These are phyloP conservation scores for Clohesyomyces aquaticus DNA, from an alignment of 495 filamentous ascomycete genomes.

Conservation along the genomic window DNA sequence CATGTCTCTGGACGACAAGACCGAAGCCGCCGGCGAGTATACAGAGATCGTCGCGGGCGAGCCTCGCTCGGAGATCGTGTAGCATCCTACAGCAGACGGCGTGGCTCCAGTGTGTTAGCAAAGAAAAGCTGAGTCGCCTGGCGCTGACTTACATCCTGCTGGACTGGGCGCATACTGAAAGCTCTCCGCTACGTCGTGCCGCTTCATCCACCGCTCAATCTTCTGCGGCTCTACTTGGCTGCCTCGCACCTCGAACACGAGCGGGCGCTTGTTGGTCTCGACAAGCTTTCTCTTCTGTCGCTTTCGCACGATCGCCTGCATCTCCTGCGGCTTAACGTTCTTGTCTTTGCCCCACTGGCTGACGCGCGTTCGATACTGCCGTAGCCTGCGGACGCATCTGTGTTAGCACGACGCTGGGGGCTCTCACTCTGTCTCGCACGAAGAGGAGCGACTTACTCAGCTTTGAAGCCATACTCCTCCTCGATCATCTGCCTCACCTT, in stretches of 20 bases:
- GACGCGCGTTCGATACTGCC: slow-evolving; percentile 41
- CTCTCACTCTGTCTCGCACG: neutral
- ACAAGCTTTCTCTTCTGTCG: slow-evolving; percentile 35
- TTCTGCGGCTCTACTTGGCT: slow-evolving; percentile 31
- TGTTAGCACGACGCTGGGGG: neutral
- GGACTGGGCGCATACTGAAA: slow-evolving; percentile 30
- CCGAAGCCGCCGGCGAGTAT: slow-evolving; percentile 24
- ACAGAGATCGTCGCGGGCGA: slow-evolving; percentile 23
- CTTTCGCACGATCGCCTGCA: slow-evolving; percentile 44
- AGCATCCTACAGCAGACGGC: slow-evolving; percentile 27
- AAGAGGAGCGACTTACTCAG: slow-evolving; percentile 24
- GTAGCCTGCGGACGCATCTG: slow-evolving; percentile 16
- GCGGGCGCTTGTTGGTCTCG: slow-evolving; percentile 24
- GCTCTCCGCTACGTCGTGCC: slow-evolving; percentile 19
- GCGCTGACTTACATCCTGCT: slow-evolving; percentile 30
- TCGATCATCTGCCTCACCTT: slow-evolving; percentile 30
- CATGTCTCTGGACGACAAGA: slow-evolving; percentile 13
- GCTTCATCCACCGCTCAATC: slow-evolving; percentile 36
- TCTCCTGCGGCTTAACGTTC: slow-evolving; percentile 43
- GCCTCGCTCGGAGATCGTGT: slow-evolving; percentile 34
- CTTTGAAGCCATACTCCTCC: slow-evolving; percentile 26
- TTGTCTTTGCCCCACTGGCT: slow-evolving; percentile 41
- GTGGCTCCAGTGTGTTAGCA: neutral
- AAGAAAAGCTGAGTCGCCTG: neutral
- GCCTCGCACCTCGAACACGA: slow-evolving; percentile 25